Conservation (phyloP, 164 flowering plant species). For the Magnolia kwangsiensis region DNA sequence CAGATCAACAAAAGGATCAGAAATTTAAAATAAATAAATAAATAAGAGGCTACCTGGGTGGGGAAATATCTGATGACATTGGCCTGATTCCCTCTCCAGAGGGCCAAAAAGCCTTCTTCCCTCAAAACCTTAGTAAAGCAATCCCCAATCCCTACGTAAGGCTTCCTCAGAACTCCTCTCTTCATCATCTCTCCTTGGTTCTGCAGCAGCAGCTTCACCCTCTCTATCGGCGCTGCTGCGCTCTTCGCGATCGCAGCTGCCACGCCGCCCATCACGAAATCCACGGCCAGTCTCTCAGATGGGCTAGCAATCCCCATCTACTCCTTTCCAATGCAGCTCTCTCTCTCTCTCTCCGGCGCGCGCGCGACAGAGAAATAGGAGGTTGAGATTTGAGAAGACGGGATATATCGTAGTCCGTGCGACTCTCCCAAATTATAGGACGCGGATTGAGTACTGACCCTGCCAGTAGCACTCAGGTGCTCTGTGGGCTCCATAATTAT, state of each 20-base stretch:
- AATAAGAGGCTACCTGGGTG: constrained; percentile 62
- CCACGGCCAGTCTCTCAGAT: constrained; percentile 55
- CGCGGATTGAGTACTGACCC: too few species aligned
- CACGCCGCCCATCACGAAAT: constrained; percentile 78
- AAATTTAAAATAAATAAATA: not conserved
- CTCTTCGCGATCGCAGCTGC: constrained; percentile 80
- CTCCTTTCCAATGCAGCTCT: too few species aligned
- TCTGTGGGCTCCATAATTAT: too few species aligned
- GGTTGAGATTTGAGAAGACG: too few species aligned
- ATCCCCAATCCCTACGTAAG: constrained; percentile 65
- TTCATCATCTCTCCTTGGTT: constrained; percentile 90
- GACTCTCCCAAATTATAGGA: too few species aligned
- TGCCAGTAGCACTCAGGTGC: too few species aligned
- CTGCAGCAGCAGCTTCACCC: constrained; percentile 90
- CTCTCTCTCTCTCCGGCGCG: too few species aligned
- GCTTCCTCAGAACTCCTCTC: constrained; percentile 61
- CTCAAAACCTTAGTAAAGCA: constrained; percentile 65
- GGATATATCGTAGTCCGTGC: too few species aligned
- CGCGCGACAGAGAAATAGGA: too few species aligned
- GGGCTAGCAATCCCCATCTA: not conserved
- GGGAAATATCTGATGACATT: constrained; percentile 93
- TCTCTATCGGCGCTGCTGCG: constrained; percentile 89
- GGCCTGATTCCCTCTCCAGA: constrained; percentile 97
- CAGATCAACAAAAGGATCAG: not conserved
- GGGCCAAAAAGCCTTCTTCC: constrained; percentile 77